phyloP scores from a whole-genome alignment of 306 rosid genomes.

The Cajanus cajan region DNA sequence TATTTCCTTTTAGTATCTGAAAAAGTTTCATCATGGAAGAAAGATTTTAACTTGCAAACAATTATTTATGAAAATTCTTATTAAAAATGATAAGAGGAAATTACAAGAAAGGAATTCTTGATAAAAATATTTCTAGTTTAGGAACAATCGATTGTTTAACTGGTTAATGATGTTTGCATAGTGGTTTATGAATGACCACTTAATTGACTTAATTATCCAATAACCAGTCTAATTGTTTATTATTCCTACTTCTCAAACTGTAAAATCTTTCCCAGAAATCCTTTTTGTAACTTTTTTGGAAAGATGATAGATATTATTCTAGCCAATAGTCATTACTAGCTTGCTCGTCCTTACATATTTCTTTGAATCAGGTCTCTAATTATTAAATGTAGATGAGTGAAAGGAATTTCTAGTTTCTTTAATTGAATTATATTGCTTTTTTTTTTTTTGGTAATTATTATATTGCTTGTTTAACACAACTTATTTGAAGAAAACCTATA shows the following conservation, averaged over 20 bases:
- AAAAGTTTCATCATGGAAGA: not conserved
- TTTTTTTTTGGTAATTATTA: too few relatives aligned
- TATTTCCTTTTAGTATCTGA: not conserved
- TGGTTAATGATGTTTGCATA: conserved; percentile 3
- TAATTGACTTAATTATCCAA: not conserved
- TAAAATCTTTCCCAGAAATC: not conserved
- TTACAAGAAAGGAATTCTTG: conserved; percentile 2
- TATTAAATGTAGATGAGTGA: not conserved
- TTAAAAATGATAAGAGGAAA: not conserved
- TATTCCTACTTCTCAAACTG: not conserved
- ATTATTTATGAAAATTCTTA: not conserved
- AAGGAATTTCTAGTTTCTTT: not conserved
- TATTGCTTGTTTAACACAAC: not conserved
- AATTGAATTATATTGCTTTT: not conserved
- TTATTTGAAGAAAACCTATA: not conserved
- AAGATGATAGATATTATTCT: not conserved
- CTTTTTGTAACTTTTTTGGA: not conserved
- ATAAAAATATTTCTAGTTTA: not conserved
- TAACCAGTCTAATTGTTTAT: too few relatives aligned
- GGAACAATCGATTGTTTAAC: not conserved
- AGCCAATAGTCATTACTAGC: not conserved
- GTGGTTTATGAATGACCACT: not conserved
- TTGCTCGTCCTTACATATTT: conserved; percentile 5
- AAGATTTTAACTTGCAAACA: not conserved
- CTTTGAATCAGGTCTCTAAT: not conserved